Base-by-base conservation (phyloP, 2,329 filamentous ascomycete genomes). In the Exophiala mesophila region DNA sequence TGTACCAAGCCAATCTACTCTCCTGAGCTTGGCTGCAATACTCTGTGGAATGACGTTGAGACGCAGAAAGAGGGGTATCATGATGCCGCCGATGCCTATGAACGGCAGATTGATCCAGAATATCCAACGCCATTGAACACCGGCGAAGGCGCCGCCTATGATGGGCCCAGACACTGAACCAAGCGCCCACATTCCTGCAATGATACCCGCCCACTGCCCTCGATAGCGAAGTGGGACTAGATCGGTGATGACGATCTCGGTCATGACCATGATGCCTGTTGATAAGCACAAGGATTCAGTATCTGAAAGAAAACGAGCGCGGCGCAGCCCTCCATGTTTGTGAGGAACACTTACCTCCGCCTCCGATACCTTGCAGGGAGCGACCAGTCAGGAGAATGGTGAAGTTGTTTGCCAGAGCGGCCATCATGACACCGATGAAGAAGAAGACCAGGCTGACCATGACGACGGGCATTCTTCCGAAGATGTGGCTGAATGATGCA, bases 101-200 rank as follows among this genome's bases (percentile, higher is more conserved):
- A 81, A 72, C 2, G 78, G 77, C 2, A 81, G 61, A 50, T 82
- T 83, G 52, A 81, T 69, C 70, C 74, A 84, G 56, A 82, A 81
- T 36, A 83, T 73, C 78, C 78, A 83, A 6, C 73, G 62, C 79
- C 59, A 61, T 16, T 49, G 47, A 9, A 50, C 41, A 8, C 54
- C 16, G 6, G 55, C 56, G 15, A 62, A 57, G 12, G 51, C 55
- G 20, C 59, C 57, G 2, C 58, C 58, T n/a, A 62, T 50, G 9
- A 61, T 49, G 5, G 55, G 54, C 18, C 54, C 52, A 4, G 37
- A 41, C 3, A 55, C 52, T 8, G 36, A 43, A n/a, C 52, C 52
- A 19, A 55, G 43, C 9, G 47, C 43, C 53, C 53, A 55, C 53
- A 52, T 55, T 3, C 35, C 53, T 9, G 35, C 45, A 12, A 55